Base-by-base conservation (phyloP, 2,329 filamentous ascomycete genomes). In the Venturia pyrina region DNA sequence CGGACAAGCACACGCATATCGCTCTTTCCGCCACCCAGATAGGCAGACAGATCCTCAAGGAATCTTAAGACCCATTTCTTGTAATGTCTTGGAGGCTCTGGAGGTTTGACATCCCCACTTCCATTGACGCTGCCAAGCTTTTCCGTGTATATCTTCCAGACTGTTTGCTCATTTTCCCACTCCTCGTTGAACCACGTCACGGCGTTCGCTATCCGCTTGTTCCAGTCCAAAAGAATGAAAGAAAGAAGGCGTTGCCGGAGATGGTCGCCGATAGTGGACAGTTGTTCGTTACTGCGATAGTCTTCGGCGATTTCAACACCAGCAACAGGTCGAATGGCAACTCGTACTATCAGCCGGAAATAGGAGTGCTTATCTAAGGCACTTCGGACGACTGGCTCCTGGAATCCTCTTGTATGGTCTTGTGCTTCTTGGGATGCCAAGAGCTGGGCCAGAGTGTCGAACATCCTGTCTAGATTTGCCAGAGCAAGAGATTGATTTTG, bases 181-280 rank as follows among this genome's bases (percentile, higher is more conserved):
- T 99, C 95, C 75, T 99, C 95, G 71, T 89, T 96, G 19, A 99
- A 82, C 95, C 95, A 99, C 8, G 89, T 88, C 63, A 98, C 91
- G 1, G 92, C 93, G 28, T 95, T 85, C 70, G 96, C 93, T 68
- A 98, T 93, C 56, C 95, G 88, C 68, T 85, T 87, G 65, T 93
- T 87, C 78, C 65, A 66, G 28, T 66, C 61, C 17, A n/a, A 5
- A 21, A 66, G 34, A 28, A 66, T 64, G 50, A 44, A 66, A 28
- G 66, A 60, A 11, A 66, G 46, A 15, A 66, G 61, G 15, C 48
- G 59, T 48, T 66, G 65, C 19, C 65, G 65, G 5, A 63, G 28
- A 41, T 53, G 32, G 43, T 66, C 65, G 32, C 48, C 46, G 34
- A 48, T 11, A 57, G 63, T 37, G 34, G 37, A 32, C 11, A 21